Evolutionary conservation across 2,329 filamentous ascomycete species (phyloP).

Genomic region (Aspergillus persii): DNA sequence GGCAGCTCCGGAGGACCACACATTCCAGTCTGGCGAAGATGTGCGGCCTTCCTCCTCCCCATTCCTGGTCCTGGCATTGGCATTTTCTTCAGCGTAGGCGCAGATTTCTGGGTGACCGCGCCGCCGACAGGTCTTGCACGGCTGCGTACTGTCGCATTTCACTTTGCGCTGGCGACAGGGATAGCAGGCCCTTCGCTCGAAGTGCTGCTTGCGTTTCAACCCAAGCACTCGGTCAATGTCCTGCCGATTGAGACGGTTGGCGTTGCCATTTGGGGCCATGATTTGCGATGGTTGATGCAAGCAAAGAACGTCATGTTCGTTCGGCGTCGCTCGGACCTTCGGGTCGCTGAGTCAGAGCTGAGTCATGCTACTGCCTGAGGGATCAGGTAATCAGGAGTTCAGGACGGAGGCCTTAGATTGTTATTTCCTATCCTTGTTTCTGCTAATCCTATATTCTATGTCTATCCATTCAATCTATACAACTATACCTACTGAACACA

Average conservation of each 20-base stretch:
- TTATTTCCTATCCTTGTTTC: too few species aligned
- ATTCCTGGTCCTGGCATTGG: not conserved
- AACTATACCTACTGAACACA: not conserved
- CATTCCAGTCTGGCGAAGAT: not conserved
- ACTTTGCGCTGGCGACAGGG: constrained; percentile 37
- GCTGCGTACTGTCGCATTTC: constrained; percentile 31
- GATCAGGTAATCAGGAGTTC: too few species aligned
- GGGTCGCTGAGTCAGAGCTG: not conserved
- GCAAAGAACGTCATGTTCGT: too few species aligned
- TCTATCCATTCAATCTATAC: not conserved
- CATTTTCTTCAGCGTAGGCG: constrained; percentile 16
- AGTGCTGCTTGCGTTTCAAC: constrained; percentile 25
- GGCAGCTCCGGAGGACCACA: not conserved
- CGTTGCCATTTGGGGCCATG: not conserved
- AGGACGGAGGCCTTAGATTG: too few species aligned
- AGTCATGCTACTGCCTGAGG: not conserved
- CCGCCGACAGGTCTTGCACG: constrained; percentile 29
- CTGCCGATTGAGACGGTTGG: constrained; percentile 4
- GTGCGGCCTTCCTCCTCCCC: not conserved
- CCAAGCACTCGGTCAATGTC: constrained; percentile 30
- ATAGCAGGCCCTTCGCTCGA: constrained; percentile 33
- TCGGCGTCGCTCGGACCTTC: not conserved
- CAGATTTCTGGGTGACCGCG: constrained; percentile 31
- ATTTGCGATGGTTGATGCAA: too few species aligned
- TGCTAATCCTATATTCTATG: too few species aligned